Evolutionary conservation across 176 grass and related monocot species (phyloP).

Genomic region (Melocanna baccifera): DNA sequence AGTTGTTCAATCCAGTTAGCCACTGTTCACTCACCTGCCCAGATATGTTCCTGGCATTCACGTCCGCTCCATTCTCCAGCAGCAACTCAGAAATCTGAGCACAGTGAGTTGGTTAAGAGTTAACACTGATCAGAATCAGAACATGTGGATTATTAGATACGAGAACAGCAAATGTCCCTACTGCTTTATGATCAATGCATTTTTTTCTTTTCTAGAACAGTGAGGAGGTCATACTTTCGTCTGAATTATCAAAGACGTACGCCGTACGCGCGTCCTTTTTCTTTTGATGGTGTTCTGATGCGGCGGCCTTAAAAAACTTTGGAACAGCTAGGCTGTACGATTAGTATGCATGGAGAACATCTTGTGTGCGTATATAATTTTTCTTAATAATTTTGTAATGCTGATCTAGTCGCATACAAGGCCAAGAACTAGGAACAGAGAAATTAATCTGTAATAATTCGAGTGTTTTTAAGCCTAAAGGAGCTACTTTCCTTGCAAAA

Average conservation of each 20-base stretch:
- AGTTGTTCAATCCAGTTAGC: neutral
- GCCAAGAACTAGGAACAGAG: neutral
- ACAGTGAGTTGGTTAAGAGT: neutral
- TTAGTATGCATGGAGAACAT: neutral
- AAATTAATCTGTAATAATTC: neutral
- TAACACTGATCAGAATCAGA: neutral
- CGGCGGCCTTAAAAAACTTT: constrained; percentile 10
- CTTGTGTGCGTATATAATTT: neutral
- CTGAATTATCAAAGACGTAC: neutral
- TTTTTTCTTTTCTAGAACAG: neutral
- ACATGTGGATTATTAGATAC: neutral
- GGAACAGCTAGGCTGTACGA: neutral
- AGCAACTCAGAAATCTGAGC: constrained; percentile 59
- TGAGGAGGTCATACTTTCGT: neutral
- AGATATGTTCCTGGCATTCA: constrained; percentile 63
- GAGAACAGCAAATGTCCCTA: neutral
- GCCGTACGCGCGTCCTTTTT: neutral
- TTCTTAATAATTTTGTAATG: neutral
- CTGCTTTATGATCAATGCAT: neutral
- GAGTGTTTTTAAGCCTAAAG: neutral
- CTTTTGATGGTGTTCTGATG: constrained; percentile 1
- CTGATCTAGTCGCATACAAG: neutral
- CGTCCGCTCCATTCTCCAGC: constrained; percentile 65
- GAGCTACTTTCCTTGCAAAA: neutral
- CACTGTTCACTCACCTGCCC: constrained; percentile 50